Base-by-base conservation (phyloP, 176 grass and related monocot species). In the Oryza brachyantha region DNA sequence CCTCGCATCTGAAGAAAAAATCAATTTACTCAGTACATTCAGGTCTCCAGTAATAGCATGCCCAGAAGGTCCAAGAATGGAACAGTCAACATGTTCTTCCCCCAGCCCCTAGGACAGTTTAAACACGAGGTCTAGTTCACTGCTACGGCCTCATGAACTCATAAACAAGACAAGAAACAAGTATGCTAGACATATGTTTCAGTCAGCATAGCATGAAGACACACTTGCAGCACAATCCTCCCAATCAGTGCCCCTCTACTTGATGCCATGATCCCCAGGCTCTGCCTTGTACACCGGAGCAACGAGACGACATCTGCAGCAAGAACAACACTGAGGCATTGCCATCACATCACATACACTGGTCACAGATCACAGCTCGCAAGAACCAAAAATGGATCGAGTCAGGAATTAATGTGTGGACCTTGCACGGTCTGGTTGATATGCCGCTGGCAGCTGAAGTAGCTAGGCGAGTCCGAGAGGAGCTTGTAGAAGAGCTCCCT, bases 401-500 rank as follows among this genome's bases (percentile, higher is more conserved):
- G n/a, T n/a, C n/a, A 32, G 31, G 31, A 32, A 54, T 32, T 40
- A 27, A 10, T 10, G 11, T 17, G 8, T 66, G 29, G 14, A 94
- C 96, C 96, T 89, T 94, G 92, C 73, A 98, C 65, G 5, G 83
- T 88, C 65, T 55, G 83, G 72, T 85, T 93, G 41, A 93, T 88
- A 36, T 94, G 88, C 45, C 40, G n/a, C 74, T 94, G 92, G 38
- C 87, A 93, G 29, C 59, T 90, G 77, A 98, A 98, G 66, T 93
- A 94, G 13, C 85, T 79, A 32, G 92, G 89, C 4, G 92, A 90
- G 34, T 83, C 74, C 4, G 87, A 92, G 28, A 98, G 73, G 31
- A 98, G 85, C 74, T 88, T 98, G 85, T 98, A 98, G 57, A 98
- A 94, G 29, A 98, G 69, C 66, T 94, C 92, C 27, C 92, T 76